phyloP scores from a whole-genome alignment of 148 eudicot species.

The Oxyria digyna region DNA sequence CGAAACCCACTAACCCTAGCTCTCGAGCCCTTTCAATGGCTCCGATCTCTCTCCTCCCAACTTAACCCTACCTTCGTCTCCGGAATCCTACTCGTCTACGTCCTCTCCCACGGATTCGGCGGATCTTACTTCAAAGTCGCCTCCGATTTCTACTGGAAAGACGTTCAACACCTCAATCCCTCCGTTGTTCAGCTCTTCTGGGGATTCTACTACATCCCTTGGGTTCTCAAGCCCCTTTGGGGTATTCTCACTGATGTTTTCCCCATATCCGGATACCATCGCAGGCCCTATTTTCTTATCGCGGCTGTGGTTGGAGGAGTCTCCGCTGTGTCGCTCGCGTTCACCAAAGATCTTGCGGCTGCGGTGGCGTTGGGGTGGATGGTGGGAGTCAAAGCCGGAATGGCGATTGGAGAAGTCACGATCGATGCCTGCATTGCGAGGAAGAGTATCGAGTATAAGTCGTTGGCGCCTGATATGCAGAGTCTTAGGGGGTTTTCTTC shows the following conservation, averaged over 20 bases:
- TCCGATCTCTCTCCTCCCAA: conserved; percentile 17
- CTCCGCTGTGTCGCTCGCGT: conserved; percentile 24
- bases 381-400: conserved; percentile 25
- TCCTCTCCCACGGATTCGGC: conserved; percentile 49
- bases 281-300: conserved; percentile 40
- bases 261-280: conserved; percentile 37
- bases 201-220: conserved; percentile 48
- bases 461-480: conserved; percentile 55
- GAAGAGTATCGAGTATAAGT: conserved; percentile 39
- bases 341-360: conserved; percentile 16
- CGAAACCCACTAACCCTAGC: conserved; percentile 11
- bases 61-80: conserved; percentile 29
- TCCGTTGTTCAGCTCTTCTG: conserved; percentile 34
- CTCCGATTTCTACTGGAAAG: conserved; percentile 63
- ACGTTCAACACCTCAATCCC: conserved; percentile 38
- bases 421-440: conserved; percentile 56
- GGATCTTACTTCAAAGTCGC: conserved; percentile 39
- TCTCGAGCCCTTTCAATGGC: conserved; percentile 27
- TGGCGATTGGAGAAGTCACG: conserved; percentile 41
- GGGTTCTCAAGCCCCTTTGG: conserved; percentile 60
- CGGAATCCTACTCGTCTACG: conserved; percentile 38
- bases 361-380: conserved; percentile 28
- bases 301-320: conserved; percentile 29
- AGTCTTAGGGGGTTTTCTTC: conserved; percentile 39
- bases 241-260: conserved; percentile 52